Evolutionary conservation across 2,329 filamentous ascomycete genomes (phyloP), one percentile per base, ranked within the genome.

Genomic region (Coniochaeta pulveracea): DNA sequence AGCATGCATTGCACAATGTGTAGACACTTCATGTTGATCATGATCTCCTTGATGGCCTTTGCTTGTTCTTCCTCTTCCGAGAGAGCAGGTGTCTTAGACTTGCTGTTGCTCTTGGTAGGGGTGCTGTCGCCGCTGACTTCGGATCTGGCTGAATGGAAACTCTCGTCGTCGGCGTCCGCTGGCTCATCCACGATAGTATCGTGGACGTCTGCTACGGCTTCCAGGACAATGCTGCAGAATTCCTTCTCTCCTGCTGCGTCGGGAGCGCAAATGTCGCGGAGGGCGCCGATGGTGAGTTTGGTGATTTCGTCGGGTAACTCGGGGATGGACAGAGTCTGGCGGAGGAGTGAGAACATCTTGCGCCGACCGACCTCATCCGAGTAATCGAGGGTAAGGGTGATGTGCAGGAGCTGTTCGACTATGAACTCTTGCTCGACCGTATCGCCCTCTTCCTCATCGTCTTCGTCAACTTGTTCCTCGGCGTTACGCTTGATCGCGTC

Each of bases 1-100:
- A 98, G 70, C 83, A 96, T 94, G 64, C 86, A 96, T 56, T 95
- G 85, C 17, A 93, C 88, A 44, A 98, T 95, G 51, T 95, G 84
- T 40, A 98, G 69, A 55, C 91, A 96, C 60, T 96, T 96, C 75
- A 95, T 88, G 63, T 96, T 96, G 54, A 96, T 82, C 64, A 95
- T 78, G 50, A 95, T 91, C 58, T 95, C 86, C 43, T 76, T 79
- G 43, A 95, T 76, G 2, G 83, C 85, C 60, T 88, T 93, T 29
- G 72, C 69, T 44, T 74, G 68, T 8, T 74, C 72, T 41, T 79
- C 74, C 44, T 83, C 80, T 36, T 80, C 76, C 33, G 61, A 71
- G 37, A 72, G 45, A 35, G 65, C 64, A 11, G 54, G 45, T 10
- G 51, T 38, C 38, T 42, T 44, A 29, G 35, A 37, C 46, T 63